These are phyloP conservation scores for Solanum aculeatissimum DNA, from an alignment of 305 asterid species.

Conservation along the genomic window DNA sequence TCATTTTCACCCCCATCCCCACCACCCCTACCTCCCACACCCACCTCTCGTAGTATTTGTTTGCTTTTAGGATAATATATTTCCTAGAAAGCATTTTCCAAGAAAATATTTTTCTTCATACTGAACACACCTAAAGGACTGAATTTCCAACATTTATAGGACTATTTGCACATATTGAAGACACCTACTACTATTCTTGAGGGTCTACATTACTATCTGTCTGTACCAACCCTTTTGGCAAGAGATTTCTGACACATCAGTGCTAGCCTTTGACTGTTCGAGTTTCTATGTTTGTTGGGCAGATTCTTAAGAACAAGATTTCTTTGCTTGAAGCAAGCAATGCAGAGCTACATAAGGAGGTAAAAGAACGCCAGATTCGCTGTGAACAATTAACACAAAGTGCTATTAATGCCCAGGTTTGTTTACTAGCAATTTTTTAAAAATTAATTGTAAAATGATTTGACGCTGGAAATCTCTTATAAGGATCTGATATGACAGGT, in stretches of 20 bases:
- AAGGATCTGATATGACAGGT: conserved; percentile 28
- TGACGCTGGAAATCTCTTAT: background rate
- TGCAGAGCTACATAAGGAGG: conserved; percentile 53
- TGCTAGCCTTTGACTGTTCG: background rate
- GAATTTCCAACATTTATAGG: background rate
- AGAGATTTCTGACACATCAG: background rate
- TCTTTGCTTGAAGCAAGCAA: conserved; percentile 92
- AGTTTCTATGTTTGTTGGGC: background rate
- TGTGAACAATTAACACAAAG: conserved; percentile 54
- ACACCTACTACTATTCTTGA: background rate
- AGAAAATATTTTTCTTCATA: background rate
- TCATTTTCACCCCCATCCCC: background rate
- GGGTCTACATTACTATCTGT: background rate
- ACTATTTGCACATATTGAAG: background rate
- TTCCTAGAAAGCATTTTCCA: background rate
- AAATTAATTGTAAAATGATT: background rate
- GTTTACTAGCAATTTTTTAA: background rate
- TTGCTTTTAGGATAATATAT: too few relatives aligned
- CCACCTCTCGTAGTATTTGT: background rate
- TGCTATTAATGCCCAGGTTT: conserved; percentile 90
- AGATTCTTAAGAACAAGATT: conserved; percentile 88
- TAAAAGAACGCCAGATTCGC: conserved; percentile 45
- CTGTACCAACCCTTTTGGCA: background rate
- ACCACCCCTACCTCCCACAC: background rate
- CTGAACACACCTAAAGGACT: background rate